Base-by-base conservation (phyloP, 2,329 filamentous ascomycete genomes). In the Huntiella moniliformis region DNA sequence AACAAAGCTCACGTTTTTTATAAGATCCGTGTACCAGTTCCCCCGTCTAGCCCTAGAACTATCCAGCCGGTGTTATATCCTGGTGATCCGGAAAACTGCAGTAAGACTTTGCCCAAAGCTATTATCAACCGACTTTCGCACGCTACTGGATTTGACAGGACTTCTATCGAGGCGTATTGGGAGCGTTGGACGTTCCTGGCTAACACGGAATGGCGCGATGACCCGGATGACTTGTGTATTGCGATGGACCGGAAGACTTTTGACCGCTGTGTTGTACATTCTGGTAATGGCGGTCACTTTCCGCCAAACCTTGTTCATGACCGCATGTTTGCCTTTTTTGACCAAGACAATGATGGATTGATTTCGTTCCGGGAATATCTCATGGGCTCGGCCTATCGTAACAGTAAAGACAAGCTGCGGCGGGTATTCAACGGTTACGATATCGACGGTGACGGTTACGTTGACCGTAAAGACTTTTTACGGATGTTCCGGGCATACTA, bases 111-210 rank as follows among this genome's bases (percentile, higher is more conserved):
- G n/a, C 74, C 78, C 1, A 70, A 75, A 18, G 60, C 67, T 1
- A 63, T 91, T 34, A 78, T 83, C 45, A 72, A 76, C 45, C 77
- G 77, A 49, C 68, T 87, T 46, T 74, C 75, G 28, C 70, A 70
- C 46, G 78, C 83, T 51, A 86, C 82, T 0, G 77, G 77, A 13
- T 83, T 92, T 60, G 86, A 95, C 56, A 74, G 81, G 22, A 80
- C 85, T 1, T 85, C 93, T 59, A 67, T 98, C 4, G 88, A 96
- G 61, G 88, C 87, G 5, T 74, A 93, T 37, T 96, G 87, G 79
- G 88, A 96, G 56, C 88, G 96, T 57, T 98, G 93, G 72, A 87
- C 83, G 4, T 95, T 87, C 58, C 79, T 95, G 61, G 88, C 88
- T 37, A 88, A 82, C 53, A 79, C 79, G 4, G 79, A 88, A 57